Base-by-base conservation (phyloP, 179 eudicot species). In the Corrigiola litoralis region DNA sequence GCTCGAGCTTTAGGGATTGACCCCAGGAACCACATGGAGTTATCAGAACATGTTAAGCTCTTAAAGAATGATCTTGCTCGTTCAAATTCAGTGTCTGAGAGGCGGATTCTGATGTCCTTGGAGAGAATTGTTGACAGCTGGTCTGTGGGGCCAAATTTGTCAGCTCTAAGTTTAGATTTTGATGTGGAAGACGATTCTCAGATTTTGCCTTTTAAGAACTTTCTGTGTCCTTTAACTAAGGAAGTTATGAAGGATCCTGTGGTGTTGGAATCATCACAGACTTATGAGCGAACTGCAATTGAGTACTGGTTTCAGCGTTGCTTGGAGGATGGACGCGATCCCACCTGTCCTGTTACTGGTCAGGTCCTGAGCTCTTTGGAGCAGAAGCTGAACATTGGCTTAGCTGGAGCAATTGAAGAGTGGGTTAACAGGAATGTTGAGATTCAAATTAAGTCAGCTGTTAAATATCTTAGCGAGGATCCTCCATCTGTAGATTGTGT, bases 231-330 rank as follows among this genome's bases (percentile, higher is more conserved):
- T 0, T 65, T 87, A 65, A 84, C 94, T 50, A 82, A 85, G 79
- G 84, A 82, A 49, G 84, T 87, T 38, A 87, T 87, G 94, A 87
- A 82, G 76, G 84, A 85, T 55, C 94, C 94, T 36, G 94, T 87
- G 51, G 82, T 85, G 72, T 65, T 87, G 75, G 89, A 84, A 56
- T 82, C 89, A 9, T 79, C 77, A 0, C 94, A 84, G 67, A 81
- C 87, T 46, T 87, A 84, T 59, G 94, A 87, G 75, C 67, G 86
- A 61, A 68, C 73, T 36, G 89, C 94, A 25, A 87, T 87, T 52
- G 82, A 82, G 24, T 80, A 82, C 56, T 87, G 94, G 94, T 82
- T 87, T 63, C 73, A 85, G 58, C 78, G 82, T 37, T 87, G 94
- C 71, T 71, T 79, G 36, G 84, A 85, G 59, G 87, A 82, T 55